Base-by-base conservation (phyloP, 805 yeast species). In the Vanderwaltozyma tropicalis region DNA sequence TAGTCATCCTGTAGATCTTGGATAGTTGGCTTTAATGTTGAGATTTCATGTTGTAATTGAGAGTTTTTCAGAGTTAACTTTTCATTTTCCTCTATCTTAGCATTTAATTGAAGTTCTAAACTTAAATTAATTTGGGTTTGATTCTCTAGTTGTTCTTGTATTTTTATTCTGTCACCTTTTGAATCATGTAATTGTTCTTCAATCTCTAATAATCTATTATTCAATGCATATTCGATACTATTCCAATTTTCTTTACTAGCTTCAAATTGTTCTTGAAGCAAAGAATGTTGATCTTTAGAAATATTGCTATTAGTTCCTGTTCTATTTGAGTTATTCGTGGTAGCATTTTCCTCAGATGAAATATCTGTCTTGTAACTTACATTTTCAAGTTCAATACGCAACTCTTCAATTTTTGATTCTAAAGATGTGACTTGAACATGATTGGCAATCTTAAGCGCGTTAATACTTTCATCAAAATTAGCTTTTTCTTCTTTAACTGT, bases 211-310 rank as follows among this genome's bases (percentile, higher is more conserved):
- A 78, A 65, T 40, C 71, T 72, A 8, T 61, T 55, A 42, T 68
- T 63, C 41, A 86, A 66, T 3, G 76, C 67, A 28, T 80, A 71
- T 57, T 92, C 96, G 31, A 86, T 77, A 15, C 76, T 64, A 40
- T 80, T 78, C 94, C 95, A 85, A 55, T 80, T 84, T 44, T 79
- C 85, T 40, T 80, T 80, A 0, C 89, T 81, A 13, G 78, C 70
- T 7, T 82, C 71, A 46, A 83, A 80, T 55, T 87, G 92, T 2
- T 73, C 63, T 50, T 81, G 87, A 16, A 84, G 52, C 13, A 69
- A 61, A 31, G 71, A 74, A 45, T 42, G 50, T 10, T 53, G 59
- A 7, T 38, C 37, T 22, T 38, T 27, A 4, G 28, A 30, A 15
- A 40, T 7, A 8, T 33, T 29, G 21, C 8, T 40, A 12, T 21